Base-by-base conservation (phyloP, 768 basidiomycete genomes). In the Candolleomyces aberdarensis region DNA sequence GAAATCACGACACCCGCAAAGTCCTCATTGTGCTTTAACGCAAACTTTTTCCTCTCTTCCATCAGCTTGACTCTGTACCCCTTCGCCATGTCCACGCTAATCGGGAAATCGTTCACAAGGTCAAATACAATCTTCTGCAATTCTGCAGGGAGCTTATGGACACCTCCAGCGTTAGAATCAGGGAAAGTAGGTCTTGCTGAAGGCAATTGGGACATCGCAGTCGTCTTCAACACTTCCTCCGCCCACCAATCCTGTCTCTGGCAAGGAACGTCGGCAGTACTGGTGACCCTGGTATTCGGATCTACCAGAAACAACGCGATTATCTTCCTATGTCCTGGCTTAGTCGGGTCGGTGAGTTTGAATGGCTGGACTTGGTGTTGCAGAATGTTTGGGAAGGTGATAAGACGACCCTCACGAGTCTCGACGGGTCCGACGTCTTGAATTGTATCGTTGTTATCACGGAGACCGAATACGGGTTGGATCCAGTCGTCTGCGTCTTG, bases 261-360 rank as follows among this genome's bases (percentile, higher is more conserved):
- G n/a, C 64, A 65, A 1, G 69, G 69, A 4, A 72, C 63, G 48
- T 69, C 59, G 17, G 65, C 65, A 1, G 70, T 65, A 11, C 69
- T 70, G 14, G 66, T 62, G 39, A 72, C 63, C 19, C 39, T 59
- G 31, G 65, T 48, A 29, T 67, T 63, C 3, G 70, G 72, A 58
- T 78, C 73, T 36, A 76, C 70, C 46, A 78, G 72, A 64, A 75
- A 77, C 29, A 79, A 64, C 3, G 71, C 73, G 15, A 79, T 62
- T 40, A 79, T 76, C 63, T 76, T 79, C 39, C 75, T 68, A 57
- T 75, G 68, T 5, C 77, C 79, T 7, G 76, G 74, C 58, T 72
- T 73, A 11, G 71, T 70, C 1, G 62, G 63, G 63, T 80, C 74
- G 3, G 48, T 60, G 15, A 78, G 72, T 32, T 61, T 56, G 64